Percentiles rank a stretch among this genome's conserved stretches.
phyloP scores from a whole-genome alignment of 805 yeast genomes.

The Hemisphaericaspora nanyangensis region DNA sequence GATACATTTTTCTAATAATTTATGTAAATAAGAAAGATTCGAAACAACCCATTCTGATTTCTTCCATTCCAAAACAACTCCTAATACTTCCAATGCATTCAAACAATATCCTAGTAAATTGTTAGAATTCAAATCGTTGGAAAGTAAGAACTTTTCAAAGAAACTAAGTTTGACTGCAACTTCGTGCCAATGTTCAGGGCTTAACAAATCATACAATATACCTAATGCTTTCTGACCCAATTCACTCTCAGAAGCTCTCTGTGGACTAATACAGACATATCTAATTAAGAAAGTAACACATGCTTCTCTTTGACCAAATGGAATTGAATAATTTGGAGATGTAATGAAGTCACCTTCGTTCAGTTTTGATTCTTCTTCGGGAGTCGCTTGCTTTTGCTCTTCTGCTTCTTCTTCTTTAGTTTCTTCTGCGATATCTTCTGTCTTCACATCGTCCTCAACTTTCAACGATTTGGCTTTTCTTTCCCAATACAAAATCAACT shows the following conservation, averaged over 20 bases:
- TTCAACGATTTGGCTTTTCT: conserved; percentile 22
- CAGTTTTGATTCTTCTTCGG: background rate
- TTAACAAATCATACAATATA: conserved; percentile 68
- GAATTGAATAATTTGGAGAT: conserved; percentile 53
- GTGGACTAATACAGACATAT: conserved; percentile 81
- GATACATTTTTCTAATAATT: conserved; percentile 74
- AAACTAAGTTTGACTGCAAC: conserved; percentile 81
- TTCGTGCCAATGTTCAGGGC: conserved; percentile 79
- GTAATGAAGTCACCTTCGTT: conserved; percentile 37
- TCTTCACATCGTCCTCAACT: conserved; percentile 4
- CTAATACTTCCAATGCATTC: conserved; percentile 87
- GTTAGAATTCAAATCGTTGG: conserved; percentile 68
- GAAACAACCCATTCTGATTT: conserved; percentile 72
- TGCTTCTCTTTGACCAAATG: conserved; percentile 80
- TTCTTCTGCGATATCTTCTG: conserved; percentile 1
- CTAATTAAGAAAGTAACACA: conserved; percentile 86
- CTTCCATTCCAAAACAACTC: conserved; percentile 78
- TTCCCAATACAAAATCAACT: conserved; percentile 85
- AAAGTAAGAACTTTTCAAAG: conserved; percentile 81
- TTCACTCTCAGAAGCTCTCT: conserved; percentile 78
- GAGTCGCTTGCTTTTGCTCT: conserved; percentile 1
- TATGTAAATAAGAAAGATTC: conserved; percentile 65
- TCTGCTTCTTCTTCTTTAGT: conserved; percentile 10
- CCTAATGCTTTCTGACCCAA: conserved; percentile 77
- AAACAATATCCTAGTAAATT: conserved; percentile 74